Conservation (phyloP, 129 eudicot species). For the Chrysanthemum lavandulifolium region DNA sequence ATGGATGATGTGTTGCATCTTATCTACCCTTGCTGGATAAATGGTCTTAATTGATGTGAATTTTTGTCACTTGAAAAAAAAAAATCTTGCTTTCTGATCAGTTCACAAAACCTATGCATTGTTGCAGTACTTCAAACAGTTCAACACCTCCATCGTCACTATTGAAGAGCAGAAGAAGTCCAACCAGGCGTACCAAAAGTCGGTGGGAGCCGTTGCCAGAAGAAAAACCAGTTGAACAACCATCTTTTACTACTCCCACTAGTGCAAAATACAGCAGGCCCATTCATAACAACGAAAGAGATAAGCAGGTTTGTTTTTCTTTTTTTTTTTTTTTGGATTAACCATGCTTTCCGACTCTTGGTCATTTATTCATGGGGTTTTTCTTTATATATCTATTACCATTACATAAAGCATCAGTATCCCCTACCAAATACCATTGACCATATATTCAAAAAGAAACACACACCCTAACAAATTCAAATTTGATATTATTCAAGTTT, state of each 20-base stretch:
- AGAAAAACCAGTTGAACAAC: conserved; percentile 59
- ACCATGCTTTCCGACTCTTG: no score
- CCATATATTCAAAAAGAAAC: no score
- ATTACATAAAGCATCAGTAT: no score
- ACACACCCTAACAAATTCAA: no score
- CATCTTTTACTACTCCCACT: conserved; percentile 35
- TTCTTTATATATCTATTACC: no score
- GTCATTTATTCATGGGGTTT: no score
- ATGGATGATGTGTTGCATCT: no score
- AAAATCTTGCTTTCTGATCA: conserved; percentile 16
- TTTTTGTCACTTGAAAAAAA: not conserved
- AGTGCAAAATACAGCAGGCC: conserved; percentile 49
- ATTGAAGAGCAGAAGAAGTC: conserved; percentile 67
- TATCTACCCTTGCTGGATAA: not conserved
- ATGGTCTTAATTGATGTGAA: not conserved
- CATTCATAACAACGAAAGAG: conserved; percentile 39
- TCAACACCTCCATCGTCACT: conserved; percentile 40
- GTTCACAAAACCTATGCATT: conserved; percentile 10
- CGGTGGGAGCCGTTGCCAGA: conserved; percentile 97
- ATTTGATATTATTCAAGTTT: no score
- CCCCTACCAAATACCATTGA: no score
- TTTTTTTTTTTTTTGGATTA: not conserved
- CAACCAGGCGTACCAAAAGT: conserved; percentile 83
- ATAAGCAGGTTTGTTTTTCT: conserved; percentile 52
- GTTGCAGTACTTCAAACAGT: conserved; percentile 34